Evolutionary conservation across 2,329 filamentous ascomycete genomes (phyloP).

Genomic region (Microsporum ferrugineum): DNA sequence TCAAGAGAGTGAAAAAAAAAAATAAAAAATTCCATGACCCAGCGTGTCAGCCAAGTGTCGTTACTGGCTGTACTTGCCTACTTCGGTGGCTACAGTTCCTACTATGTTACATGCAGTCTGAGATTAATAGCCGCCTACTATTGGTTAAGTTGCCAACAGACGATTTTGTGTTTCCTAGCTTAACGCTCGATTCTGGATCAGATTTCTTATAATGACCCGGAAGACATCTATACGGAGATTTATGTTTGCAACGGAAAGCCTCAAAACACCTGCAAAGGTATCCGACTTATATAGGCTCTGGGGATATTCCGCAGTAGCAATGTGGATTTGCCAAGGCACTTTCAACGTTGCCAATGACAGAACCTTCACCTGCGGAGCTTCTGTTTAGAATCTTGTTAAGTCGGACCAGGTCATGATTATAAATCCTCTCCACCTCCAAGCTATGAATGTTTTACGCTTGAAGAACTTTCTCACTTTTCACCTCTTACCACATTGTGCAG

Average conservation of each 20-base stretch:
- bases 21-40: background rate
- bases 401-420: background rate
- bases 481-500: background rate
- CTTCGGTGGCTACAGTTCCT: background rate
- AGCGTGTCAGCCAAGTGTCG: background rate
- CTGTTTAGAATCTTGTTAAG: background rate
- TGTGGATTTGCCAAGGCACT: background rate
- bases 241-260: too few relatives aligned
- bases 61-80: background rate
- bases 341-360: background rate
- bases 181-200: too few relatives aligned
- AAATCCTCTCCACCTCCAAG: background rate
- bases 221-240: too few relatives aligned
- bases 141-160: too few relatives aligned
- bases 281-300: background rate
- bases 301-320: too few relatives aligned
- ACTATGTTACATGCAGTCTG: background rate
- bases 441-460: background rate
- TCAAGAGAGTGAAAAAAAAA: background rate
- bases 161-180: too few relatives aligned
- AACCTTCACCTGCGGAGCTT: background rate
- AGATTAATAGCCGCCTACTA: too few relatives aligned
- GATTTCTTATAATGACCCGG: too few relatives aligned
- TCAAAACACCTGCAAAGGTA: too few relatives aligned
- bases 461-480: background rate